phyloP scores from a whole-genome alignment of 768 basidiomycete species.

The Neoboletus brunneissimus region DNA sequence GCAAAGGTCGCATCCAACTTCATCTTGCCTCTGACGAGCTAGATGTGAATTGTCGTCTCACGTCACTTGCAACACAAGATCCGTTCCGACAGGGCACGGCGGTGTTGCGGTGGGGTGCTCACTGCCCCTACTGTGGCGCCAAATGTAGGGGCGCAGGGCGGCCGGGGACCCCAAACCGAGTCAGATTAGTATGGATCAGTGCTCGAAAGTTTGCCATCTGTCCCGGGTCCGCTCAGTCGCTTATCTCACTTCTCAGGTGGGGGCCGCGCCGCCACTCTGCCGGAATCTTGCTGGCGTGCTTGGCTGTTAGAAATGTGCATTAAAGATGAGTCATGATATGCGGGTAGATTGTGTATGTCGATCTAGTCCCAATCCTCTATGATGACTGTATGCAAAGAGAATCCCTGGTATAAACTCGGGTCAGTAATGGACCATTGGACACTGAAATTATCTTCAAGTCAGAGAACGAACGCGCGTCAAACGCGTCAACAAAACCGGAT shows the following conservation, averaged over 20 bases:
- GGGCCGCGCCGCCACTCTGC: background rate
- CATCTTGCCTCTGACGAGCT: background rate
- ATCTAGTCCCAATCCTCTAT: too few species aligned
- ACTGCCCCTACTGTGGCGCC: background rate
- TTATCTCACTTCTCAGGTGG: background rate
- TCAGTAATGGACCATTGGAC: conserved; percentile 6
- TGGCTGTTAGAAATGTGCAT: background rate
- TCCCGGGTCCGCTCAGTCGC: background rate
- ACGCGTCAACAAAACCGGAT: conserved; percentile 18
- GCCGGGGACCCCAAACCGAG: background rate
- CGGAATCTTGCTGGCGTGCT: background rate
- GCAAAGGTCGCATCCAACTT: background rate
- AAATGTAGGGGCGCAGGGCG: background rate
- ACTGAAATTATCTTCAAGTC: conserved; percentile 6
- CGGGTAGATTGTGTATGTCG: background rate
- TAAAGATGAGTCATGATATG: background rate
- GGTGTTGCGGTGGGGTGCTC: background rate
- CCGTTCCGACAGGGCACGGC: conserved; percentile 3
- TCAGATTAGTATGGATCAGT: background rate
- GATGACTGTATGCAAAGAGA: background rate
- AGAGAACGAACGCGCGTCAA: conserved; percentile 18
- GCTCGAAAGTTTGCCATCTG: background rate
- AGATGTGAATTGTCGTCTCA: background rate
- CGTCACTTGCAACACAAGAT: background rate
- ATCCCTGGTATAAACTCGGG: background rate